phyloP scores from a whole-genome alignment of 306 rosid genomes.

The Coriaria nepalensis region DNA sequence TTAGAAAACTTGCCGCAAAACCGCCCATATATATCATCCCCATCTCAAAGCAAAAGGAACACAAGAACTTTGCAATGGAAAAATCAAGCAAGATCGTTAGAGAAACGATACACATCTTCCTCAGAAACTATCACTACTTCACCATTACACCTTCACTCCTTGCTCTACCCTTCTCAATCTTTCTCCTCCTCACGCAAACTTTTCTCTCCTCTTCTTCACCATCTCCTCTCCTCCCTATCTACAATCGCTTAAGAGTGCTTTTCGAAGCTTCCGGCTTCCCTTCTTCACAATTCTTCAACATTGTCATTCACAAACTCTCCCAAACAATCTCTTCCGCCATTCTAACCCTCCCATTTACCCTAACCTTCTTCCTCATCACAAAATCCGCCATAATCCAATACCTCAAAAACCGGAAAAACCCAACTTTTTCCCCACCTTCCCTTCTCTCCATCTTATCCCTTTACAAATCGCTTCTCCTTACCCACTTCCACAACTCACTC shows the following conservation, averaged over 20 bases:
- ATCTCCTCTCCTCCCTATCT: conserved; percentile 23
- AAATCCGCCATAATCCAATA: conserved; percentile 15
- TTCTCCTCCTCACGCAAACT: conserved; percentile 13
- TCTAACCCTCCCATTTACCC: conserved; percentile 16
- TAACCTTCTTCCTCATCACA: conserved; percentile 15
- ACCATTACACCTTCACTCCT: conserved; percentile 7
- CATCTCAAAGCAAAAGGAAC: conserved; percentile 18
- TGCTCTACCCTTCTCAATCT: conserved; percentile 15
- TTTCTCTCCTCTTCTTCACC: conserved; percentile 4
- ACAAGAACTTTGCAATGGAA: conserved; percentile 38
- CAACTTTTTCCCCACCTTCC: neutral
- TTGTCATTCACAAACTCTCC: conserved; percentile 9
- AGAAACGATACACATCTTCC: conserved; percentile 16
- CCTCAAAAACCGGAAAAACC: conserved; percentile 1
- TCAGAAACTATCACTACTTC: conserved; percentile 13
- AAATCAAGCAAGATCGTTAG: conserved; percentile 25
- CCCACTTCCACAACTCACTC: conserved; percentile 13
- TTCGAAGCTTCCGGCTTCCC: conserved; percentile 26
- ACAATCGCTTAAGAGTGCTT: conserved; percentile 37
- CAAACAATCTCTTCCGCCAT: conserved; percentile 11
- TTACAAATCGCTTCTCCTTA: conserved; percentile 15
- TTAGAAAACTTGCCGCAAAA: neutral
- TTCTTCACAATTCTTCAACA: conserved; percentile 6
- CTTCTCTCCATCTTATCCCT: conserved; percentile 14
- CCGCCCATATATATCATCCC: conserved; percentile 17